Evolutionary conservation across 139 green algal species (phyloP).

Genomic region (Volvox africanus): DNA sequence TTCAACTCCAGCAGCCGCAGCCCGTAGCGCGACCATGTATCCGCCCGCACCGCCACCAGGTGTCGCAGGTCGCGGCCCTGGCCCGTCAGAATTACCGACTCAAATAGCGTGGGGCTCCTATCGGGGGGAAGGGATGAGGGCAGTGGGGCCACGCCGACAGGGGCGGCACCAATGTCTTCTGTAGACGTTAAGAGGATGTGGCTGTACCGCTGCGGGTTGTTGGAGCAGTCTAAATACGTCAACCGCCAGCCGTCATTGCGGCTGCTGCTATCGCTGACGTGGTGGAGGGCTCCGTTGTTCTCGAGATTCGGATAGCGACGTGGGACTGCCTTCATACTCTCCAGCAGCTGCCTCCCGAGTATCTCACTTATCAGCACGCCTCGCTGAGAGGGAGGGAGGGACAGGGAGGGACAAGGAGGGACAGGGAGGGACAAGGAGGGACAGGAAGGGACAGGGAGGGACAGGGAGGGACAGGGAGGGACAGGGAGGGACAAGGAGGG

Average conservation of each 20-base stretch:
- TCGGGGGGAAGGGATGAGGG: no score
- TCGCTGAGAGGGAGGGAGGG: no score
- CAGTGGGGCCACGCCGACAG: neutral
- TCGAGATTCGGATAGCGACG: neutral
- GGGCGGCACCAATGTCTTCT: neutral
- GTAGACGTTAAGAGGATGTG: neutral
- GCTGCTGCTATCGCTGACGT: neutral
- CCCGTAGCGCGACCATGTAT: neutral
- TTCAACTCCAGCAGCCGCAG: neutral
- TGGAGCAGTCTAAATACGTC: constrained; percentile 23
- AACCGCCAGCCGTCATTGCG: neutral
- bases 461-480: neutral
- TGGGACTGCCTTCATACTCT: neutral
- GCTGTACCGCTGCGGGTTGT: neutral
- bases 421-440: no score
- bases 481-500: no score
- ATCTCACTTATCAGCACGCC: no score
- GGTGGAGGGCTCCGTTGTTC: neutral
- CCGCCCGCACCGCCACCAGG: neutral
- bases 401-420: neutral
- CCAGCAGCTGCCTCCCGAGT: neutral
- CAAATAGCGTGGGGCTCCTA: neutral
- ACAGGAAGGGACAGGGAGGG: neutral
- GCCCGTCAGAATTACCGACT: neutral
- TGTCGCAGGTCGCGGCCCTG: neutral